A percentile compares a stretch with the other conserved stretches of the same genome.
Conservation (phyloP, 306 rosid genomes). For the Vicia sativa region DNA sequence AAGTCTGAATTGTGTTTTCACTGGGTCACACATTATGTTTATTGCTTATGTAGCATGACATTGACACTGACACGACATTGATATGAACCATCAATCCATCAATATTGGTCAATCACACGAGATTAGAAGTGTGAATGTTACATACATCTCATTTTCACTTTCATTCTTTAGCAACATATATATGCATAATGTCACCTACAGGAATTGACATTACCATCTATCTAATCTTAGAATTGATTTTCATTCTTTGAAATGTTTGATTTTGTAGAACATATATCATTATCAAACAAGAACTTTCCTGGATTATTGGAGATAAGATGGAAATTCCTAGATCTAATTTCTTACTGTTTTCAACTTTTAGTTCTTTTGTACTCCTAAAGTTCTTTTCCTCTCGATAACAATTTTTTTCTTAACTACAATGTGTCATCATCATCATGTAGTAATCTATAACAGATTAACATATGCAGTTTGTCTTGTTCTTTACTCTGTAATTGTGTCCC, state of each 20-base stretch:
- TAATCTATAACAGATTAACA: not conserved
- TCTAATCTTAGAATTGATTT: not conserved
- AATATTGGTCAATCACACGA: too few species aligned
- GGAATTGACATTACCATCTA: slow-evolving; percentile 2
- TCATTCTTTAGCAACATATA: not conserved
- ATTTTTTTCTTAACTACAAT: slow-evolving; percentile 12
- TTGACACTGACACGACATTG: too few species aligned
- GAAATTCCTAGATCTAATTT: not conserved
- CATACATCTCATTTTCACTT: too few species aligned
- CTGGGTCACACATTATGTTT: not conserved
- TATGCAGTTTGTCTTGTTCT: not conserved
- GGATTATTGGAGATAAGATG: not conserved
- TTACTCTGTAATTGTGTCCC: slow-evolving; percentile 17
- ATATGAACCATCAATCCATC: too few species aligned
- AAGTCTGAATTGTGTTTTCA: slow-evolving; percentile 7
- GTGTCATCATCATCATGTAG: not conserved
- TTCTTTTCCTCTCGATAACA: not conserved
- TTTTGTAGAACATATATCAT: slow-evolving; percentile 5
- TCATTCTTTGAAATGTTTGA: slow-evolving; percentile 22
- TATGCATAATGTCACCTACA: not conserved
- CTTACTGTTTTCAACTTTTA: slow-evolving; percentile 5
- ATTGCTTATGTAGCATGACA: too few species aligned
- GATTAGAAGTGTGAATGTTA: too few species aligned
- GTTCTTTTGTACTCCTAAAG: not conserved
- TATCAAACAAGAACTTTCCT: slow-evolving; percentile 14